Evolutionary conservation across 2,329 filamentous ascomycete genomes (phyloP).

Genomic region (Neonectria magnoliae): DNA sequence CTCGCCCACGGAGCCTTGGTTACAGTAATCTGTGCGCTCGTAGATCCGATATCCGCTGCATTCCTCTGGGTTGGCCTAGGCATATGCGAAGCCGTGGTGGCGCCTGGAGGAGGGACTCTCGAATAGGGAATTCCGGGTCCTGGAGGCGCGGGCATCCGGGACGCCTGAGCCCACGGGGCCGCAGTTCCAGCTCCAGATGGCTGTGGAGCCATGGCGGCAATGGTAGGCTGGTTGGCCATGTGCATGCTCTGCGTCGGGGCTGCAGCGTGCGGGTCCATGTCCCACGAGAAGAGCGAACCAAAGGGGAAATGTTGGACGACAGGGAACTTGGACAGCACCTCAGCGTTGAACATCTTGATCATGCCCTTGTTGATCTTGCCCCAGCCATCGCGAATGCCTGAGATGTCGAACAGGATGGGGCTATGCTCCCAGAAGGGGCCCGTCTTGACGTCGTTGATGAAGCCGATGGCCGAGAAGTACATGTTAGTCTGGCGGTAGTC

Average conservation of each 20-base stretch:
- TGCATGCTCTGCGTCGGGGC: constrained; percentile 63
- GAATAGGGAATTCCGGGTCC: constrained; percentile 54
- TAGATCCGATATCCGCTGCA: constrained; percentile 40
- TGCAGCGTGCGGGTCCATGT: constrained; percentile 70
- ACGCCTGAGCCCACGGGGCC: constrained; percentile 57
- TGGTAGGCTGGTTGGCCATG: constrained; percentile 63
- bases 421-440: constrained; percentile 98
- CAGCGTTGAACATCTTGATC: constrained; percentile 99
- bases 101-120: constrained; percentile 45
- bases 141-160: constrained; percentile 49
- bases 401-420: constrained; percentile 93
- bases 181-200: constrained; percentile 49
- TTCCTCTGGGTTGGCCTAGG: constrained; percentile 35
- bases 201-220: constrained; percentile 36
- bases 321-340: constrained; percentile 95
- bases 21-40: constrained; percentile 52
- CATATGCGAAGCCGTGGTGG: constrained; percentile 41
- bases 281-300: constrained; percentile 82
- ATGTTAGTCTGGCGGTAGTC: constrained; percentile 75
- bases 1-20: constrained; percentile 61
- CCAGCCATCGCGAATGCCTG: constrained; percentile 92
- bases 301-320: constrained; percentile 97
- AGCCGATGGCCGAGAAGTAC: constrained; percentile 95
- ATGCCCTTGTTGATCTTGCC: constrained; percentile 99
- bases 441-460: constrained; percentile 96